A percentile compares a stretch with the other conserved stretches of the same genome.
Conservation (phyloP, 495 filamentous ascomycete genomes). For the Xylaria grammica region DNA sequence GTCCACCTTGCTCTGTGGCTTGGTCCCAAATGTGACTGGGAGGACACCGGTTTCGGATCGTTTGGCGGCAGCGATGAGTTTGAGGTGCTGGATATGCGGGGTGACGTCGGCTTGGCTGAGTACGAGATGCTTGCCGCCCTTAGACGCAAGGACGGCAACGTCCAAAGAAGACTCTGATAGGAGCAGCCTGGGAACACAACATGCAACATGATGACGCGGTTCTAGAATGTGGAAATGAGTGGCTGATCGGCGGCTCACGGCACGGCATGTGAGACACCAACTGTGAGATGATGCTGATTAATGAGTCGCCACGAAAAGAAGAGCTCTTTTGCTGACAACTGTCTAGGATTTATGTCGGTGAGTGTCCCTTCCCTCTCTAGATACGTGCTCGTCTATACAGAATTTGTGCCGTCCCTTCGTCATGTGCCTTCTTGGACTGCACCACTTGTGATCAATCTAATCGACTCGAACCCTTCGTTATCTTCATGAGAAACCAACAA, state of each 20-base stretch:
- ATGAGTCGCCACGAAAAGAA: background rate
- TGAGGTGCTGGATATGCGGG: constrained; percentile 16
- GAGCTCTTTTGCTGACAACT: background rate
- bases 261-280: too few relatives aligned
- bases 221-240: too few relatives aligned
- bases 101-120: constrained; percentile 8
- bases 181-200: background rate
- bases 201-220: background rate
- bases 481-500: constrained; percentile 3
- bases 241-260: too few relatives aligned
- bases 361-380: background rate
- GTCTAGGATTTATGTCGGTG: background rate
- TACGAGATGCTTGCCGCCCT: constrained; percentile 21
- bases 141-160: background rate
- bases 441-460: constrained; percentile 8
- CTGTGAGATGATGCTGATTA: background rate
- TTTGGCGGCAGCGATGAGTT: background rate
- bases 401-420: background rate
- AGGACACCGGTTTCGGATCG: constrained; percentile 11
- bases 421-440: background rate
- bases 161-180: background rate
- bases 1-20: constrained; percentile 11
- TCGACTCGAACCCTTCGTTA: background rate
- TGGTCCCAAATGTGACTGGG: constrained; percentile 19
- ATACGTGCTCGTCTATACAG: background rate